Base-by-base conservation (phyloP, 2,329 filamentous ascomycete species). In the Exophiala sideris region DNA sequence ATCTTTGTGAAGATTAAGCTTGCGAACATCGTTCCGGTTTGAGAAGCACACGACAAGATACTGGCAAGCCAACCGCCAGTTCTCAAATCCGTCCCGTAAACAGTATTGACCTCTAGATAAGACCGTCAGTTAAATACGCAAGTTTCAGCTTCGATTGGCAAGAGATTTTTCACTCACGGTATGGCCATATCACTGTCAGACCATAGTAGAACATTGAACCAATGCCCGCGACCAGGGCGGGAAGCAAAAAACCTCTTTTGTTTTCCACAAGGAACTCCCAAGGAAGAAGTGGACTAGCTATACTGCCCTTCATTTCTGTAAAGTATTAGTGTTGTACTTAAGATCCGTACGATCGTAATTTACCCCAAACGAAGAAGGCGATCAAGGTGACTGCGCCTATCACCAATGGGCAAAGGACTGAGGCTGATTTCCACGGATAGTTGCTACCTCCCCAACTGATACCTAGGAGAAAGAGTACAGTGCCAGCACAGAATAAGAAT, bases 121-220 rank as follows among this genome's bases (percentile, higher is more conserved):
- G 29, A 44, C 33, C n/a, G 40, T 44, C 18, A 44, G 40, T 21
- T 21, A 20, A 6, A 11, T 8, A 6, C 40, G 16, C 10, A 21
- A 18, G 18, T n/a, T n/a, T n/a, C n/a, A n/a, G n/a, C n/a, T n/a
- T n/a, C n/a, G n/a, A n/a, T n/a, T n/a, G n/a, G n/a, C n/a, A 16
- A 21, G 6, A 20, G 16, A 16, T 21, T 16, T 20, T 12, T 5
- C 14, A n/a, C 11, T 21, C 8, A 16, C n/a, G 44, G n/a, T 68
- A 69, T 3, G 75, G 76, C 75, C 74, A 77, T 12, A 77, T 67
- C 11, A 77, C 65, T 7, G 68, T 75, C 54, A 77, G 63, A 12
- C 67, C 68, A 63, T 73, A 77, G 64, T 76, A 78, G 10, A 76
- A 64, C 71, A 75, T 76, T 24, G 70, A 70, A 12, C 68, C 72